These are phyloP conservation scores for Rhododendron vialii DNA, from an alignment of 148 eudicot species.

Conservation along the genomic window DNA sequence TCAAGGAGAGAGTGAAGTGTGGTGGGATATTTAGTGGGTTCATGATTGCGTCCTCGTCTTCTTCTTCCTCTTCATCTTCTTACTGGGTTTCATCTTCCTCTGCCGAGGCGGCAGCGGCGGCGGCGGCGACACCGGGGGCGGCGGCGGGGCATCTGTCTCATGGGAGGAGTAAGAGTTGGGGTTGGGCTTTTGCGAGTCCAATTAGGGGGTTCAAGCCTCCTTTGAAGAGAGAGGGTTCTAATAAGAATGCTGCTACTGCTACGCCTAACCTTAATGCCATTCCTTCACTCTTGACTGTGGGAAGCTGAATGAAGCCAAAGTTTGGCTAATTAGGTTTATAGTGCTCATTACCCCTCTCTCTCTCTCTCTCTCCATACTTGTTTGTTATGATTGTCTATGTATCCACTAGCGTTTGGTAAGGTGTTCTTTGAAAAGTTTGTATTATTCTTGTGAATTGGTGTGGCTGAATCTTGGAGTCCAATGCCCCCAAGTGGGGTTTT, in stretches of 20 bases:
- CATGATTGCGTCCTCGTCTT: slow-evolving; percentile 50
- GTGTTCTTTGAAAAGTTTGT: not conserved
- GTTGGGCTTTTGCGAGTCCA: slow-evolving; percentile 88
- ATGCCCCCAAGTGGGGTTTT: not conserved
- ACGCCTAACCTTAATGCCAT: slow-evolving; percentile 48
- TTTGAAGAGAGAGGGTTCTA: slow-evolving; percentile 17
- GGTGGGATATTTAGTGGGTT: slow-evolving; percentile 82
- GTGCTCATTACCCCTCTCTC: not conserved
- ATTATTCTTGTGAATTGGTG: not conserved
- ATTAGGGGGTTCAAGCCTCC: slow-evolving; percentile 59
- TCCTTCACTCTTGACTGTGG: slow-evolving; percentile 72
- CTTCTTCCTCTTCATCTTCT: slow-evolving; percentile 51
- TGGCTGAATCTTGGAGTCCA: slow-evolving; percentile 1
- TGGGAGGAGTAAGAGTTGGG: slow-evolving; percentile 70
- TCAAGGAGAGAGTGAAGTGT: slow-evolving; percentile 61
- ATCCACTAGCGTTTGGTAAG: not conserved
- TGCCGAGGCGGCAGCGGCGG: slow-evolving; percentile 14
- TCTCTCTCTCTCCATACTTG: not conserved
- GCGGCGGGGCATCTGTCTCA: slow-evolving; percentile 28
- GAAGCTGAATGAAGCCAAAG: slow-evolving; percentile 26
- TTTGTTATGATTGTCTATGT: not conserved
- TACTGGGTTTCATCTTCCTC: slow-evolving; percentile 33
- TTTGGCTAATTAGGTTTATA: not conserved
- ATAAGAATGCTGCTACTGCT: slow-evolving; percentile 4
- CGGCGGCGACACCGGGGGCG: slow-evolving; percentile 10